phyloP scores from a whole-genome alignment of 768 basidiomycete genomes.

The Postia placenta region DNA sequence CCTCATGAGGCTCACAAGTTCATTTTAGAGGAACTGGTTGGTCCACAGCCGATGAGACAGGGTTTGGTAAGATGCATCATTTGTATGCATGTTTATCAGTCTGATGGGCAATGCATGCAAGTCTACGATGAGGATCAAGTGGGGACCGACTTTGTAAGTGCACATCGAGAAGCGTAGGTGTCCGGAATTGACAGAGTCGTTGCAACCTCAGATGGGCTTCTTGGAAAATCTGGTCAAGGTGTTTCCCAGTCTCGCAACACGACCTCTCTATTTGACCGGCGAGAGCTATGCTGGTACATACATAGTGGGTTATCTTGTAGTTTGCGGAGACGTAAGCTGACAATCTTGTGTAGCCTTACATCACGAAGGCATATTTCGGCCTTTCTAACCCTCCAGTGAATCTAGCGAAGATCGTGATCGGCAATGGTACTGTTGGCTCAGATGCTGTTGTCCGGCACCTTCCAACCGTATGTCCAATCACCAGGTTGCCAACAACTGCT shows the following conservation, averaged over 20 bases:
- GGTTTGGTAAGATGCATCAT: constrained; percentile 42
- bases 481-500: too few relatives aligned
- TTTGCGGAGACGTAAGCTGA: too few relatives aligned
- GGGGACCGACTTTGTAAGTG: constrained; percentile 44
- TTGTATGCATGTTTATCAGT: background rate
- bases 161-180: too few relatives aligned
- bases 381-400: constrained; percentile 60
- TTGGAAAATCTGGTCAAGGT: constrained; percentile 65
- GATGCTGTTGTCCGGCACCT: constrained; percentile 43
- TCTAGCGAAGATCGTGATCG: constrained; percentile 63
- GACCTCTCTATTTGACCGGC: constrained; percentile 64
- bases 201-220: constrained; percentile 73
- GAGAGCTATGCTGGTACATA: constrained; percentile 75
- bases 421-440: constrained; percentile 58
- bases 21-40: constrained; percentile 53
- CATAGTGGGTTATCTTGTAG: constrained; percentile 52
- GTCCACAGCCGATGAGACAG: constrained; percentile 55
- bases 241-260: constrained; percentile 60
- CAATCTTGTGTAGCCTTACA: constrained; percentile 51
- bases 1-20: constrained; percentile 6
- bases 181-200: too few relatives aligned
- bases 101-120: background rate
- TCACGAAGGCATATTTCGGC: constrained; percentile 64
- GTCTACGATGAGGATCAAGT: constrained; percentile 53
- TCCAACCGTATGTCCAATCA: constrained; percentile 41